Evolutionary conservation across 1,139 yeast species (phyloP).

Genomic region (Neolecta irregularis): DNA sequence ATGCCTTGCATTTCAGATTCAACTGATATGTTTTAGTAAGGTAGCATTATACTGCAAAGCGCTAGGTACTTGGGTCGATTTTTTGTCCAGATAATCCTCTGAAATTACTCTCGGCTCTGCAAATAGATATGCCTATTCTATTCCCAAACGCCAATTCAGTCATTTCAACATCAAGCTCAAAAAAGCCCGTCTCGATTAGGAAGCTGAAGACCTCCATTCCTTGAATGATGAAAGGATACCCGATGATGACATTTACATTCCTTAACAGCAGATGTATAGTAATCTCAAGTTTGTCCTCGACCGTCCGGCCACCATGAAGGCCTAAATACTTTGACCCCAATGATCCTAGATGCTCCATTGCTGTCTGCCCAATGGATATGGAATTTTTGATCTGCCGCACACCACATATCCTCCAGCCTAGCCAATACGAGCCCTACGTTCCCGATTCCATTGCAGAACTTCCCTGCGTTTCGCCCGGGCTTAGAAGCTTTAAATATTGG

Average conservation of each 20-base stretch:
- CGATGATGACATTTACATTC: not conserved
- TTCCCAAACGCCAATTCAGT: too few relatives aligned
- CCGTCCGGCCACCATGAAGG: slow-evolving; percentile 19
- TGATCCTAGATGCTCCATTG: slow-evolving; percentile 15
- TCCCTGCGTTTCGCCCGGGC: slow-evolving; percentile 33
- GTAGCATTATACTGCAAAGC: too few relatives aligned
- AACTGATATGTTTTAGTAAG: not conserved
- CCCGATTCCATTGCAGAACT: slow-evolving; percentile 39
- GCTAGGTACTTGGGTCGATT: too few relatives aligned
- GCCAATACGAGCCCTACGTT: slow-evolving; percentile 54
- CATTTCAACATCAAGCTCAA: too few relatives aligned
- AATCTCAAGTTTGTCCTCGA: slow-evolving; percentile 17
- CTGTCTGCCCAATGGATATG: slow-evolving; percentile 22
- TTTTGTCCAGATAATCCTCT: too few relatives aligned
- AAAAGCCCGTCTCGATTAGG: too few relatives aligned
- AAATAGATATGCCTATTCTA: too few relatives aligned
- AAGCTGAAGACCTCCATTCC: too few relatives aligned
- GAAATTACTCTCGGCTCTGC: too few relatives aligned
- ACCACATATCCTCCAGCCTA: slow-evolving; percentile 29
- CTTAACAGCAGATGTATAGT: not conserved
- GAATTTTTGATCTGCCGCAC: slow-evolving; percentile 1
- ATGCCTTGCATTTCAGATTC: not conserved
- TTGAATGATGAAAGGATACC: not conserved
- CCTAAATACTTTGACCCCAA: slow-evolving; percentile 12
- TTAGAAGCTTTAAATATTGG: not conserved